Base-by-base conservation (phyloP, 1,284 basidiomycete species). In the Ganoderma resinaceum region DNA sequence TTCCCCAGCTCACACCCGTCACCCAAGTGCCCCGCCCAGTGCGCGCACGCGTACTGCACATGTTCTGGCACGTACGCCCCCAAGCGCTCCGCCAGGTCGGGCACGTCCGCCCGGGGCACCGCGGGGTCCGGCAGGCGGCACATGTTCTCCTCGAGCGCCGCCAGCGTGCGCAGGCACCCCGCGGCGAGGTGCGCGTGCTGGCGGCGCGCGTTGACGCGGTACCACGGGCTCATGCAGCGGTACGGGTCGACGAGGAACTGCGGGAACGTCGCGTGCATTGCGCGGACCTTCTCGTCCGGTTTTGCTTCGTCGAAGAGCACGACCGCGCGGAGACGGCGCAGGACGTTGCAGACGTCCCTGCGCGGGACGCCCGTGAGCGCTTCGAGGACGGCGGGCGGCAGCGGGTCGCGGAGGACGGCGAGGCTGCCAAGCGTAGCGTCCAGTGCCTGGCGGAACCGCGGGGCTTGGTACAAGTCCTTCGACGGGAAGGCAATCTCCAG, bases 191-290 rank as follows among this genome's bases (percentile, higher is more conserved):
- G 37, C 18, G 59, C n/a, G 29, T 70, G 60, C 29, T 67, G 52
- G n/a, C 31, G 26, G 2, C 16, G 9, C 40, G 61, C 16, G 31
- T 70, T 57, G n/a, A 70, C 63, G 46, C 20, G 40, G 57, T 59
- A 59, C 53, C 18, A 63, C 26, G 18, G 16, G 42, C 60, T 42
- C 33, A 20, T 52, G 57, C 66, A 66, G 6, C 65, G 66, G 3
- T 29, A n/a, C 23, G 18, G 18, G 43, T 70, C 62, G 55, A 66
- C 31, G 29, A 72, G 62, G 33, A 70, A 72, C 29, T 72, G 68
- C 11, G 64, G 66, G 59, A 72, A 72, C 33, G 68, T 68, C 29
- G 66, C 61, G 40, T 72, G 71, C 29, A 66, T 52, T 20, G 66
- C 46, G 16, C 66, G 65, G 49, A 72, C 63, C 16, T 18, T 37